Conservation (phyloP, 495 filamentous ascomycete species). For the Pyronema omphalodes region DNA sequence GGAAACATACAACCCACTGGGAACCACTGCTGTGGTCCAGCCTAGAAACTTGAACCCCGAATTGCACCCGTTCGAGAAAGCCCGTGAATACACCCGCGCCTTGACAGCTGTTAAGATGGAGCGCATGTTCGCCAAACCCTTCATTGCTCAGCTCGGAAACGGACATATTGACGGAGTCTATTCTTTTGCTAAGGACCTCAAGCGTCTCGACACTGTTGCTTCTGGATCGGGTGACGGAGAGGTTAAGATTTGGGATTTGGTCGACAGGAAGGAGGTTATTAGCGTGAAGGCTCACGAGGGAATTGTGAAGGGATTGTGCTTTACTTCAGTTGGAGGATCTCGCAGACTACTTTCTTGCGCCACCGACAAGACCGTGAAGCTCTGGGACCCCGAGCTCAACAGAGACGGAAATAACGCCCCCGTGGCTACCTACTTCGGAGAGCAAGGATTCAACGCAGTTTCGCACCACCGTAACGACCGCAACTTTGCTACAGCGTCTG, state of each 20-base stretch:
- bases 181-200: constrained; percentile 49
- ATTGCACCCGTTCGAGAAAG: constrained; percentile 85
- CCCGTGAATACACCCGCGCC: constrained; percentile 76
- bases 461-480: constrained; percentile 59
- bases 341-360: constrained; percentile 79
- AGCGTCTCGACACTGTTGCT: constrained; percentile 49
- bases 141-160: constrained; percentile 66
- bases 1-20: constrained; percentile 59
- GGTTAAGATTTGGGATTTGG: constrained; percentile 85
- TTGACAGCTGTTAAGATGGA: constrained; percentile 87
- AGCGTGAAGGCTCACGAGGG: constrained; percentile 64
- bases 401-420: constrained; percentile 42
- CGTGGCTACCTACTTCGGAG: constrained; percentile 63
- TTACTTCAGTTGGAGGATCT: constrained; percentile 42
- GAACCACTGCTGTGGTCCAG: constrained; percentile 50
- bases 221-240: constrained; percentile 73
- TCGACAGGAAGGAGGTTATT: constrained; percentile 61
- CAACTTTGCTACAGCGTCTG: constrained; percentile 62
- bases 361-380: constrained; percentile 66
- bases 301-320: constrained; percentile 80
- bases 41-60: constrained; percentile 83
- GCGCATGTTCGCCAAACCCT: constrained; percentile 89
- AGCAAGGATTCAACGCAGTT: constrained; percentile 62
- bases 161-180: constrained; percentile 93
- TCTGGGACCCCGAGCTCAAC: constrained; percentile 11